phyloP scores from a whole-genome alignment of 2,329 filamentous ascomycete genomes.

The Cladophialophora yegresii region DNA sequence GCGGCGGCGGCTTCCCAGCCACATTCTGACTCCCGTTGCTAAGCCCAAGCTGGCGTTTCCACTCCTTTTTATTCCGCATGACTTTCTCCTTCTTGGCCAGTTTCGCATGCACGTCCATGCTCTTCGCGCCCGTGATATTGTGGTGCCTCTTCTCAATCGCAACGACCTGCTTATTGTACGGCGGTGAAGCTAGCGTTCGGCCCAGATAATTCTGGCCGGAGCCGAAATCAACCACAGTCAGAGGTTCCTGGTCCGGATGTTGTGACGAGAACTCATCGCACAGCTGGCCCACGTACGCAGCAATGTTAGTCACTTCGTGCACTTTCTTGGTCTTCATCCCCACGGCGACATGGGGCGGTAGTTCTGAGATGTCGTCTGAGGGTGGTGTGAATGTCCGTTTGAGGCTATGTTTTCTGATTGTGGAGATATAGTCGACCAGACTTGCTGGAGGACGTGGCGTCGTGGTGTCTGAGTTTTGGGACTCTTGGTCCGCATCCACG shows the following conservation, averaged over 20 bases:
- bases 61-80: slow-evolving; percentile 76
- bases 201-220: slow-evolving; percentile 97
- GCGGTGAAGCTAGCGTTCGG: slow-evolving; percentile 76
- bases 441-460: slow-evolving; percentile 50
- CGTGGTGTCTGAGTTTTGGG: slow-evolving; percentile 39
- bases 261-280: slow-evolving; percentile 53
- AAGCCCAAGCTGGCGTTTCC: slow-evolving; percentile 35
- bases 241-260: slow-evolving; percentile 44
- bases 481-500: background rate
- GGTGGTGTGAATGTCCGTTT: slow-evolving; percentile 57
- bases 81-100: slow-evolving; percentile 71
- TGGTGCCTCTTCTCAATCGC: slow-evolving; percentile 85
- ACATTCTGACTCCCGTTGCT: background rate
- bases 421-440: slow-evolving; percentile 70
- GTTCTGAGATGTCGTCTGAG: slow-evolving; percentile 32
- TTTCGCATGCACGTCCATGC: slow-evolving; percentile 79
- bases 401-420: slow-evolving; percentile 70
- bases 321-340: slow-evolving; percentile 97
- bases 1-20: slow-evolving; percentile 10
- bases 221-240: slow-evolving; percentile 91
- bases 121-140: slow-evolving; percentile 82
- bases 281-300: slow-evolving; percentile 76
- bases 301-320: slow-evolving; percentile 89
- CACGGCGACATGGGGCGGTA: slow-evolving; percentile 72
- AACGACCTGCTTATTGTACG: slow-evolving; percentile 83